These are phyloP conservation scores for Mucor lusitanicus DNA, from an alignment of 371 early-diverging fungal genomes.

Conservation along the genomic window DNA sequence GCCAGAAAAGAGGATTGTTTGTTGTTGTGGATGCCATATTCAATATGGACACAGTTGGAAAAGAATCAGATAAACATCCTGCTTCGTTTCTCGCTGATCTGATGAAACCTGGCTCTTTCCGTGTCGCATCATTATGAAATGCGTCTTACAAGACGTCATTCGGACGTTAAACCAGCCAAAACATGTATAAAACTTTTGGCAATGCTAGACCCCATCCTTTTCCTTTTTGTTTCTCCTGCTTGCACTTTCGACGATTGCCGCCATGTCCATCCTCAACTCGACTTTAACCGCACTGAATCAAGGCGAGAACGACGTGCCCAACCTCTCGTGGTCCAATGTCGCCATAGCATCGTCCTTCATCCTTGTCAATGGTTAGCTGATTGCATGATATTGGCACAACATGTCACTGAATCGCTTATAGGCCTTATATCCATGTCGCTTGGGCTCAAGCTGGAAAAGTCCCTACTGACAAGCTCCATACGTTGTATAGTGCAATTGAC, in stretches of 20 bases:
- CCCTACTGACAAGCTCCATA: constrained; percentile 62
- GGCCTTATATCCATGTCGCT: constrained; percentile 60
- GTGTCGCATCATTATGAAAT: neutral
- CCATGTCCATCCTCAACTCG: neutral
- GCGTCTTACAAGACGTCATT: constrained; percentile 10
- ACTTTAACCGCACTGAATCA: neutral
- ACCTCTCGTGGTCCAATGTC: constrained; percentile 40
- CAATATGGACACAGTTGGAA: neutral
- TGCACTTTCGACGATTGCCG: neutral
- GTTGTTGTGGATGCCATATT: neutral
- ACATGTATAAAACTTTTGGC: neutral
- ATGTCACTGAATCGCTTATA: constrained; percentile 12
- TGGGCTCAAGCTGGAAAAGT: constrained; percentile 61
- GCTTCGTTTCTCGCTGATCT: neutral
- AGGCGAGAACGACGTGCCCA: constrained; percentile 8
- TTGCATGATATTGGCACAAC: neutral
- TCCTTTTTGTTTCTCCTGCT: neutral
- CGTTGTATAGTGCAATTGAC: constrained; percentile 67
- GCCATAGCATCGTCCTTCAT: constrained; percentile 50
- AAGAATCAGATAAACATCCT: neutral
- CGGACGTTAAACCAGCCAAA: constrained; percentile 6
- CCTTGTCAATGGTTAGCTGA: constrained; percentile 41
- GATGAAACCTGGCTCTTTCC: neutral
- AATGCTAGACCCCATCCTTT: neutral
- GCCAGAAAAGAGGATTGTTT: neutral